These are phyloP conservation scores for Sordariomycetes sp. DNA, from an alignment of 2,329 filamentous ascomycete genomes.

Conservation along the genomic window DNA sequence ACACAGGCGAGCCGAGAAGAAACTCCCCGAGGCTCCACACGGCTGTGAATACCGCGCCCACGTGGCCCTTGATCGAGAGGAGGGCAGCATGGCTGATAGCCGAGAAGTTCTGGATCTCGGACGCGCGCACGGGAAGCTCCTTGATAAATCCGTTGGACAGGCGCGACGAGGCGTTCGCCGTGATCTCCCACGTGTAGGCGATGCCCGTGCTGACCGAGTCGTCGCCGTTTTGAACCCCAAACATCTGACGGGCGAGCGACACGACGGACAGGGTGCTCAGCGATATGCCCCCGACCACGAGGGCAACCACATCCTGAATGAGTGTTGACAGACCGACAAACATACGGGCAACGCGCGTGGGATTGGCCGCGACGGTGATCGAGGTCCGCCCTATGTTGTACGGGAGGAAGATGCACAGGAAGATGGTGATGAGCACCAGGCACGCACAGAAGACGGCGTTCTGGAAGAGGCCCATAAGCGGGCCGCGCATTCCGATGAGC, in stretches of 20 bases:
- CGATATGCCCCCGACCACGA: slow-evolving; percentile 33
- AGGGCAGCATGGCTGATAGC: slow-evolving; percentile 65
- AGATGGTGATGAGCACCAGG: slow-evolving; percentile 77
- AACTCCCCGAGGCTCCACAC: slow-evolving; percentile 1
- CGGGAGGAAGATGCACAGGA: slow-evolving; percentile 77
- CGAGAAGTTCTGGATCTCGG: slow-evolving; percentile 67
- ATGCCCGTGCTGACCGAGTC: slow-evolving; percentile 7
- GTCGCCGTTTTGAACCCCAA: background rate
- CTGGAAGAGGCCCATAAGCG: slow-evolving; percentile 79
- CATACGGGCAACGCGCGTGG: slow-evolving; percentile 63
- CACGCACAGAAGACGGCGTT: slow-evolving; percentile 93
- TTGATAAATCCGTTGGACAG: slow-evolving; percentile 38
- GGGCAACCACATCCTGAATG: slow-evolving; percentile 64
- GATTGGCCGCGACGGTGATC: slow-evolving; percentile 70
- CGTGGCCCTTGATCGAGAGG: slow-evolving; percentile 43
- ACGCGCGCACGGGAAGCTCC: slow-evolving; percentile 38
- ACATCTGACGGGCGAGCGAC: background rate
- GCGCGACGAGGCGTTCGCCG: slow-evolving; percentile 30
- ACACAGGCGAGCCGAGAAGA: background rate
- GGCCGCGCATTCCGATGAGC: slow-evolving; percentile 91
- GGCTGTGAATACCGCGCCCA: background rate
- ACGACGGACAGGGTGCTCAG: slow-evolving; percentile 1
- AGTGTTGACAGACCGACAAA: slow-evolving; percentile 68
- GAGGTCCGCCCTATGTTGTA: slow-evolving; percentile 86
- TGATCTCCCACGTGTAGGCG: slow-evolving; percentile 26